Conservation (phyloP, 2,329 filamentous ascomycete species). For the Neofusicoccum parvum region DNA sequence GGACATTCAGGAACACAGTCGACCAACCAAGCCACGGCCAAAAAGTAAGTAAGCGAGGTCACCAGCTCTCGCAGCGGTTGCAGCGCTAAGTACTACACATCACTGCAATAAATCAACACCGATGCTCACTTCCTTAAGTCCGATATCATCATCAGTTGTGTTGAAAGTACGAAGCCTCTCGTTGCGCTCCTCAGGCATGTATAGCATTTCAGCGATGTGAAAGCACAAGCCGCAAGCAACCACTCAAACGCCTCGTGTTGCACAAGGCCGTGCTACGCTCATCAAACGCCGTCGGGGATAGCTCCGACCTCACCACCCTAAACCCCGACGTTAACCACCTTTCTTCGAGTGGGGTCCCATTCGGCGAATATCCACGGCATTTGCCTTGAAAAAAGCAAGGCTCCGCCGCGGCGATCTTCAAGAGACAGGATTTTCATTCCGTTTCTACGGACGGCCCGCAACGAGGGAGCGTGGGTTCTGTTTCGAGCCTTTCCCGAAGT, state of each 20-base stretch:
- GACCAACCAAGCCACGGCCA: neutral
- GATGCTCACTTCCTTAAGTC: neutral
- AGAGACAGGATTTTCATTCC: neutral
- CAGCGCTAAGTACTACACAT: neutral
- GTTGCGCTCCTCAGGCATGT: neutral
- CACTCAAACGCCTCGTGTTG: no score
- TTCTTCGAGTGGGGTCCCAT: neutral
- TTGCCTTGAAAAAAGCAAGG: neutral
- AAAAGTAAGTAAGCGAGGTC: neutral
- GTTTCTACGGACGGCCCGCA: no score
- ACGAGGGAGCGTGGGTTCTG: no score
- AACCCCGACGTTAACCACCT: neutral
- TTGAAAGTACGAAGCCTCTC: neutral
- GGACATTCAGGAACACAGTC: neutral
- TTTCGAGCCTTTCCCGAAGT: neutral
- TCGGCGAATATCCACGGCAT: slow-evolving; percentile 2
- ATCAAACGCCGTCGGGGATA: neutral
- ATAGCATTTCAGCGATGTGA: neutral
- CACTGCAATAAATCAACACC: neutral
- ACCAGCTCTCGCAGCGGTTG: neutral
- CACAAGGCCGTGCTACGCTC: no score
- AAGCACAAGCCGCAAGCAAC: neutral
- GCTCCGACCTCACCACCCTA: neutral
- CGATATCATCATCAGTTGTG: neutral
- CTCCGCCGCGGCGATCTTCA: neutral